Conservation (phyloP, 1,284 basidiomycete genomes). For the Leucoagaricus sp. region DNA sequence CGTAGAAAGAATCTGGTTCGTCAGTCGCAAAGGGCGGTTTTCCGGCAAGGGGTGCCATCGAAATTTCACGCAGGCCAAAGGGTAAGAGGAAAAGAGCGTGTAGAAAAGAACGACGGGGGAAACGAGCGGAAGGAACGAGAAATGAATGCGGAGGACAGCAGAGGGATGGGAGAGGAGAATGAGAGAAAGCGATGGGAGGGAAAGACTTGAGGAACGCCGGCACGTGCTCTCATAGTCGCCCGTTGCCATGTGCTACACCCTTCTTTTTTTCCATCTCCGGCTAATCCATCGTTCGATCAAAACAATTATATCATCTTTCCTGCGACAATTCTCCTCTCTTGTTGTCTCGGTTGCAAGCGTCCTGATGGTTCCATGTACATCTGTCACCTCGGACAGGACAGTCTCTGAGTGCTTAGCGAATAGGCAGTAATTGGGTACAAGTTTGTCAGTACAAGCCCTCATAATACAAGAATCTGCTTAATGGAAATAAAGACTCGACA, state of each 20-base stretch:
- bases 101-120: not conserved
- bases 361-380: too few relatives aligned
- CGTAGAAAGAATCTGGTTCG: constrained; percentile 61
- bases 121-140: not conserved
- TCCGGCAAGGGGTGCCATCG: constrained; percentile 54
- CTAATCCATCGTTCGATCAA: not conserved
- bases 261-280: not conserved
- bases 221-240: not conserved
- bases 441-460: too few relatives aligned
- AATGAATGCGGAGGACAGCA: not conserved
- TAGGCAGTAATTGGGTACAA: too few relatives aligned
- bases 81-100: not conserved
- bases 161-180: not conserved
- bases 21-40: constrained; percentile 71
- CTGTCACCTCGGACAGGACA: too few relatives aligned
- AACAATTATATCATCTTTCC: not conserved
- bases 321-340: not conserved
- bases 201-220: not conserved
- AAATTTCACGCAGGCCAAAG: not conserved
- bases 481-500: not conserved
- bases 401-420: too few relatives aligned
- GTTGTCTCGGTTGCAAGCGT: not conserved
- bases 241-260: constrained; percentile 12
- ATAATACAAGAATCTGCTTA: not conserved
- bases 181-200: not conserved